Evolutionary conservation across 768 basidiomycete genomes (phyloP), one percentile per base, ranked within the genome.

Genomic region (Phaffia tasmanica): DNA sequence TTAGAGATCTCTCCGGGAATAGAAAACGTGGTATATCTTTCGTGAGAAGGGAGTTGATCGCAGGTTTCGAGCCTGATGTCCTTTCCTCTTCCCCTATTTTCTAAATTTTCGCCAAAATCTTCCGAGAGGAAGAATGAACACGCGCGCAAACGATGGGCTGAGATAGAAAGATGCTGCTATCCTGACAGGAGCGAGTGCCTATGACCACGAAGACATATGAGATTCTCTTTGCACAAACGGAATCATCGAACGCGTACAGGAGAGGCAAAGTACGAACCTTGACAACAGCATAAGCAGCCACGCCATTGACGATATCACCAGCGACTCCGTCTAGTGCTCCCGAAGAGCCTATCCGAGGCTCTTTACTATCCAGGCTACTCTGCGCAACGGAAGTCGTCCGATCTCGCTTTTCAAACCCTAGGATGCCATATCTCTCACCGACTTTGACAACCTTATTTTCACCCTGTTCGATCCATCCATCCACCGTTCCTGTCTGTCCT

Each of bases 291-390:
- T 92, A 94, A 2, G 89, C 90, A 57, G 89, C 78, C 11, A 89
- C 82, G 2, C 84, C 88, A 73, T 91, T 90, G 4, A 88, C 85
- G 7, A 89, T 82, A 72, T 89, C 87, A 19, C 85, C 85, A 14
- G 85, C 86, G 47, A 89, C 75, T 30, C 30, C 63, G 3, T 64
- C 25, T 11, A 29, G 32, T 42, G 18, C 25, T 19, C 29, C 63
- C 18, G 62, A 57, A 32, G 21, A 23, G 29, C 50, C 21, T 16
- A 42, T 32, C 54, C 62, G 27, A 35, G 53, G 16, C 77, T 77
- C 35, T 70, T 67, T 7, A 70, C 68, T 64, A 50, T 35, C 6
- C 67, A 53, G 25, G 42, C 64, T n/a, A 57, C 59, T 25, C 29
- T 23, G 35, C 46, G 54, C 46, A 30, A 21, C 29, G 29, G 35